A percentile compares a stretch with the other conserved stretches of the same genome.
phyloP scores from a whole-genome alignment of 1,139 yeast genomes.

The Pichia sp. region DNA sequence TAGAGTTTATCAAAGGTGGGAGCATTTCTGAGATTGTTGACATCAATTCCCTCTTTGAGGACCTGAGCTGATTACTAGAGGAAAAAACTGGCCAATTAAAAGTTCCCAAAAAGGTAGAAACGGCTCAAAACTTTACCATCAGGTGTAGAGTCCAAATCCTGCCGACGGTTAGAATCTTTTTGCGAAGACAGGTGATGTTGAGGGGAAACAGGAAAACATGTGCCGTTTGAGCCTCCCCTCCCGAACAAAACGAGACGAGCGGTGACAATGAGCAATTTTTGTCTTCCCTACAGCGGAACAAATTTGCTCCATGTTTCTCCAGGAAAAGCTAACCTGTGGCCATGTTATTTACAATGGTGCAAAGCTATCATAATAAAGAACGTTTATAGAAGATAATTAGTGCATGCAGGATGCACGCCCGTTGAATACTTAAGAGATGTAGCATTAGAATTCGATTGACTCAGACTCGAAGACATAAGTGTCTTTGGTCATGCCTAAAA shows the following conservation, averaged over 20 bases:
- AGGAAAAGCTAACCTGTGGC: not conserved
- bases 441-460: slow-evolving; percentile 14
- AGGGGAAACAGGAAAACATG: not conserved
- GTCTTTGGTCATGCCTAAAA: slow-evolving; percentile 44
- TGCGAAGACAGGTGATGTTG: not conserved
- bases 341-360: not conserved
- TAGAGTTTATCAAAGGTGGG: not conserved
- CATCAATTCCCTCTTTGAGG: not conserved
- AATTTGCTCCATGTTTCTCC: not conserved
- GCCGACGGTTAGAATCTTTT: not conserved
- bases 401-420: not conserved
- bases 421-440: not conserved
- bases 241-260: too few species aligned
- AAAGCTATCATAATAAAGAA: too few species aligned
- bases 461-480: slow-evolving; percentile 42
- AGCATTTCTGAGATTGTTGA: not conserved
- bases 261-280: not conserved
- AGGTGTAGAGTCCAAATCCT: not conserved
- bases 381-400: not conserved
- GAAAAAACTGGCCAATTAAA: not conserved
- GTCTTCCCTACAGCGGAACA: not conserved
- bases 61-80: not conserved
- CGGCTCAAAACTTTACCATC: not conserved
- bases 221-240: not conserved
- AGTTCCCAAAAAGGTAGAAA: not conserved